Conservation (phyloP, 1,139 yeast genomes). For the Eremothecium gossypii region DNA sequence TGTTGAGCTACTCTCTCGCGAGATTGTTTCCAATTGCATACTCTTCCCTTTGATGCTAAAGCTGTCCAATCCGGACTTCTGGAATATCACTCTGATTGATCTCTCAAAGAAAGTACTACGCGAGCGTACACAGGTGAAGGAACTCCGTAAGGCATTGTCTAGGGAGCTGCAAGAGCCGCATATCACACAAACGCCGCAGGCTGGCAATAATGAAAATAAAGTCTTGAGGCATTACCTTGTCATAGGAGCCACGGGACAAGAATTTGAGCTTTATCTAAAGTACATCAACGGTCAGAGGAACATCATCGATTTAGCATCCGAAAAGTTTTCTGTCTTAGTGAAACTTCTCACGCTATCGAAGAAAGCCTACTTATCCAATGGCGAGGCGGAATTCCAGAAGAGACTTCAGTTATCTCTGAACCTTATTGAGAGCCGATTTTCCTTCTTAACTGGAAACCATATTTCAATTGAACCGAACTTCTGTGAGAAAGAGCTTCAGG, state of each 20-base stretch:
- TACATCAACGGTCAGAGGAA: conserved; percentile 15
- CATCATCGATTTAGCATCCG: conserved; percentile 12
- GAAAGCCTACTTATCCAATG: conserved; percentile 14
- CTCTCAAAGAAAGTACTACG: conserved; percentile 57
- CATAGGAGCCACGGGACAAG: conserved; percentile 14
- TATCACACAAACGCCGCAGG: conserved; percentile 15
- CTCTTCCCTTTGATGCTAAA: conserved; percentile 46
- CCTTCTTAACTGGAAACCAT: conserved; percentile 8
- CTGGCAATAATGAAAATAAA: conserved; percentile 21
- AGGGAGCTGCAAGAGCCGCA: conserved; percentile 26
- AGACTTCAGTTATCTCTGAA: conserved; percentile 30
- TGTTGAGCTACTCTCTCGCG: conserved; percentile 46
- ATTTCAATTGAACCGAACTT: conserved; percentile 21
- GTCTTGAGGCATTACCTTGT: conserved; percentile 17
- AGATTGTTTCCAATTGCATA: conserved; percentile 51
- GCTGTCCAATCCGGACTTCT: conserved; percentile 66
- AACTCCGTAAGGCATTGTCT: conserved; percentile 54
- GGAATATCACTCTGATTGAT: conserved; percentile 57
- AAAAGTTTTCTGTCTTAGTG: conserved; percentile 14
- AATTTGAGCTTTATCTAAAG: conserved; percentile 21
- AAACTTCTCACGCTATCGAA: conserved; percentile 14
- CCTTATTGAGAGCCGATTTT: conserved; percentile 29
- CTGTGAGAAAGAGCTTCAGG: conserved; percentile 31
- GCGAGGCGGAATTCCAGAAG: conserved; percentile 22
- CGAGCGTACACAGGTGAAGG: conserved; percentile 68